phyloP scores from a whole-genome alignment of 1,139 yeast genomes.

The Magnusiomyces ingens region DNA sequence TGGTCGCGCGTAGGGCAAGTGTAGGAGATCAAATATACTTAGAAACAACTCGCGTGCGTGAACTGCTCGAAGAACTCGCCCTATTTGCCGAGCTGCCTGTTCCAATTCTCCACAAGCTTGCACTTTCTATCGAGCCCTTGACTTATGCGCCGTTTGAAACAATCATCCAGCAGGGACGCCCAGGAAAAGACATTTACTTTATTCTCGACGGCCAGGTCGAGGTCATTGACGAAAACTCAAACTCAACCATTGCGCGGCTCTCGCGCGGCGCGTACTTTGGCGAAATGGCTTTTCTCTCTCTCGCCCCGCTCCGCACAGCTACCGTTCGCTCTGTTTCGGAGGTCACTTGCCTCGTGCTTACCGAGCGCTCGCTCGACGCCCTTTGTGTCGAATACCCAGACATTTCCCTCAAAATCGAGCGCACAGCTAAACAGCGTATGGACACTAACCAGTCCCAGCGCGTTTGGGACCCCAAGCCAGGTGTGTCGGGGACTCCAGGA shows the following conservation, averaged over 20 bases:
- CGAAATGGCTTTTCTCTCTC: slow-evolving; percentile 61
- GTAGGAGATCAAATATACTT: slow-evolving; percentile 10
- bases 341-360: slow-evolving; percentile 54
- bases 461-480: slow-evolving; percentile 16
- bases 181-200: slow-evolving; percentile 58
- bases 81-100: slow-evolving; percentile 52
- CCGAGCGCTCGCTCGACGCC: slow-evolving; percentile 45
- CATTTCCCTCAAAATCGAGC: slow-evolving; percentile 51
- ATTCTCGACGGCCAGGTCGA: slow-evolving; percentile 66
- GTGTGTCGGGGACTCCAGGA: background rate
- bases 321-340: slow-evolving; percentile 54
- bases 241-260: slow-evolving; percentile 48
- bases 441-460: slow-evolving; percentile 42
- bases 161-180: slow-evolving; percentile 52
- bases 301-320: slow-evolving; percentile 50
- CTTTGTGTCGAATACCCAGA: slow-evolving; percentile 53
- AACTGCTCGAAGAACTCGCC: slow-evolving; percentile 51
- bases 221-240: slow-evolving; percentile 43
- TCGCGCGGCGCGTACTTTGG: slow-evolving; percentile 65
- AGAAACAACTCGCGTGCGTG: slow-evolving; percentile 36
- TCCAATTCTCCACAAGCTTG: slow-evolving; percentile 54
- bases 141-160: slow-evolving; percentile 50
- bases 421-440: slow-evolving; percentile 52
- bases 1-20: slow-evolving; percentile 1
- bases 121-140: slow-evolving; percentile 54